These are phyloP conservation scores for Metarhizium anisopliae DNA, from an alignment of 2,329 filamentous ascomycete species.

Conservation along the genomic window DNA sequence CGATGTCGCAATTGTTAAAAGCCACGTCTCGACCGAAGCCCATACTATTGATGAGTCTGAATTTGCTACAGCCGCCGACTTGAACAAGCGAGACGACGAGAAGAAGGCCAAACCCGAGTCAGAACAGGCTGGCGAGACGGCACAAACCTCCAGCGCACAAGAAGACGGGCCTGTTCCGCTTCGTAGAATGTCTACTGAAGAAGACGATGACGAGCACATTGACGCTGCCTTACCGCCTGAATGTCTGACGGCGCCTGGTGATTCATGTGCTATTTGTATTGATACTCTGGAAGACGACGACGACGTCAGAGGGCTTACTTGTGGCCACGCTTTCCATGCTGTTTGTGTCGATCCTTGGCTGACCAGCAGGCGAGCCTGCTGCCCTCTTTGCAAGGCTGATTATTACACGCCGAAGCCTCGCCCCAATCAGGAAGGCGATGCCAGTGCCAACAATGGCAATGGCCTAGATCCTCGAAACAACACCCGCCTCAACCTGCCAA, in stretches of 20 bases:
- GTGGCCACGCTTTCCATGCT: conserved; percentile 97
- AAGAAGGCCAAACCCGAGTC: conserved; percentile 8
- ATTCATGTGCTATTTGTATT: conserved; percentile 94
- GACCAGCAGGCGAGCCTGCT: conserved; percentile 87
- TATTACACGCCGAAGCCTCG: conserved; percentile 94
- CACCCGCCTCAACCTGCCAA: conserved; percentile 39
- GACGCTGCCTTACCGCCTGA: conserved; percentile 75
- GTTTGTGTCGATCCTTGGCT: conserved; percentile 95
- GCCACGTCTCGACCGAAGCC: conserved; percentile 29
- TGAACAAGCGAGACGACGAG: conserved; percentile 9
- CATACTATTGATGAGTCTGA: conserved; percentile 12
- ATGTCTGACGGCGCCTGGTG: conserved; percentile 70
- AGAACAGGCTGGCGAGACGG: conserved; percentile 12
- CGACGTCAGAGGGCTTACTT: conserved; percentile 86
- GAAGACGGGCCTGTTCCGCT: conserved; percentile 18
- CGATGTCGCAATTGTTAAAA: conserved; percentile 31
- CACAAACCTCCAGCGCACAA: conserved; percentile 16
- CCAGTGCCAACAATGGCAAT: conserved; percentile 9
- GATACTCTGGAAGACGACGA: conserved; percentile 92
- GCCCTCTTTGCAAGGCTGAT: conserved; percentile 94
- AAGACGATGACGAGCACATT: conserved; percentile 70
- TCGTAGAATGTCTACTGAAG: conserved; percentile 36
- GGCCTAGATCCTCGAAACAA: conserved; percentile 28
- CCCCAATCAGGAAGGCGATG: conserved; percentile 31
- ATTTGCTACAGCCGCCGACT: conserved; percentile 8